Conservation (phyloP, 352 stramenopile genomes). For the Pelagophyceae sp. region DNA sequence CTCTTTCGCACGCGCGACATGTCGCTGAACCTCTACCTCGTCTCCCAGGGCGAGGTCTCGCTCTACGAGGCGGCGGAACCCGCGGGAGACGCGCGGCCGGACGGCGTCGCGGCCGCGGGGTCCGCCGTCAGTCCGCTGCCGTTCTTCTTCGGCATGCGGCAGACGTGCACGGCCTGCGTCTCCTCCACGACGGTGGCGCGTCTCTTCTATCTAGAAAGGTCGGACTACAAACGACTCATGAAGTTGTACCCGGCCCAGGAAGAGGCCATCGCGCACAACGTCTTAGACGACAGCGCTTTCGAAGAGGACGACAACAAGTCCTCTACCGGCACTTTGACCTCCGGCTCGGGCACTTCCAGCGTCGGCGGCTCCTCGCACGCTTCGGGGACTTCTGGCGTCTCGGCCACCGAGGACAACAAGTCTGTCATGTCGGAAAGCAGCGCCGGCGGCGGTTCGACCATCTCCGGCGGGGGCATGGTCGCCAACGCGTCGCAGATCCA, state of each 20-base stretch:
- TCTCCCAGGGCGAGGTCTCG: conserved; percentile 21
- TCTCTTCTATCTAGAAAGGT: conserved; percentile 22
- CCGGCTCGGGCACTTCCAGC: not conserved
- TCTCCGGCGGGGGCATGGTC: not conserved
- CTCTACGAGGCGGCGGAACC: conserved; percentile 7
- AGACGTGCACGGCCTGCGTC: conserved; percentile 18
- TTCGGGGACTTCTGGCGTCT: not conserved
- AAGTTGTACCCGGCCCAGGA: conserved; percentile 31
- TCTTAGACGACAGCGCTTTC: conserved; percentile 13
- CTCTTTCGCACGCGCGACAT: conserved; percentile 21
- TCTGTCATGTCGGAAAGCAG: not conserved
- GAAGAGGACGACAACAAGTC: conserved; percentile 12
- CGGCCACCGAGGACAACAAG: not conserved
- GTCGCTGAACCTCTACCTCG: conserved; percentile 21
- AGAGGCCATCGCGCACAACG: conserved; percentile 27
- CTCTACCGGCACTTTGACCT: not conserved
- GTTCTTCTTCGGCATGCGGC: conserved; percentile 32
- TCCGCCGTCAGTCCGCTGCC: conserved; percentile 17
- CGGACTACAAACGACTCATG: conserved; percentile 26
- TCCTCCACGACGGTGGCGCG: not conserved
- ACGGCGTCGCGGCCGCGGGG: conserved; percentile 16
- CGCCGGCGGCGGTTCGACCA: not conserved
- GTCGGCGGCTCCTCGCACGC: not conserved
- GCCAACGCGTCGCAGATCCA: not conserved
- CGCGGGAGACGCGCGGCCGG: not conserved